These are phyloP conservation scores for Phaeosphaeria sp. DNA, from an alignment of 2,329 filamentous ascomycete genomes.

Conservation along the genomic window DNA sequence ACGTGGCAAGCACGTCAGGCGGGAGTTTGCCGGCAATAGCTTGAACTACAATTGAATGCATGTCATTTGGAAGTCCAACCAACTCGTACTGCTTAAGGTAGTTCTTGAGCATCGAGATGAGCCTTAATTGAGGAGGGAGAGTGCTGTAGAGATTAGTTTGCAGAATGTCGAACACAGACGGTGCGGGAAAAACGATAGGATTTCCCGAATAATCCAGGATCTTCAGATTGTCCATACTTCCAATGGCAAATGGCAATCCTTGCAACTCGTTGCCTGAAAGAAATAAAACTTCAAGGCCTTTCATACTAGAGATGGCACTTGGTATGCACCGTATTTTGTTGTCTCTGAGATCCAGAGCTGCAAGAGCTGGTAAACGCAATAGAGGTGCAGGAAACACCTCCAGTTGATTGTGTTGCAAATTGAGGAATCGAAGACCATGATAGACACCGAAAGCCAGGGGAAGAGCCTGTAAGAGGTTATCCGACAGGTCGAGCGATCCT, in stretches of 20 bases:
- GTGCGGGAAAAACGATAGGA: neutral
- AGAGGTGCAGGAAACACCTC: slow-evolving; percentile 4
- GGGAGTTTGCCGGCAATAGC: neutral
- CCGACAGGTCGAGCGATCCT: neutral
- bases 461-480: neutral
- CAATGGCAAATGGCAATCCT: neutral
- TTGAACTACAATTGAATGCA: neutral
- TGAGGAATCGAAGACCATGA: neutral
- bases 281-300: neutral
- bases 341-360: slow-evolving; percentile 1
- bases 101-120: neutral
- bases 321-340: slow-evolving; percentile 6
- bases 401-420: slow-evolving; percentile 5
- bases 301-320: neutral
- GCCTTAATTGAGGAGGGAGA: neutral
- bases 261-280: neutral
- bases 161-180: neutral
- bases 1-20: neutral
- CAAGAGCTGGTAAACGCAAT: neutral
- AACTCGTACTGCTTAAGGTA: neutral
- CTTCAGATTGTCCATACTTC: neutral
- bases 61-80: neutral
- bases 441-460: neutral
- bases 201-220: neutral
- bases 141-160: neutral